Conservation (phyloP, 2,329 filamentous ascomycete species). For the Cercospora citrullina region DNA sequence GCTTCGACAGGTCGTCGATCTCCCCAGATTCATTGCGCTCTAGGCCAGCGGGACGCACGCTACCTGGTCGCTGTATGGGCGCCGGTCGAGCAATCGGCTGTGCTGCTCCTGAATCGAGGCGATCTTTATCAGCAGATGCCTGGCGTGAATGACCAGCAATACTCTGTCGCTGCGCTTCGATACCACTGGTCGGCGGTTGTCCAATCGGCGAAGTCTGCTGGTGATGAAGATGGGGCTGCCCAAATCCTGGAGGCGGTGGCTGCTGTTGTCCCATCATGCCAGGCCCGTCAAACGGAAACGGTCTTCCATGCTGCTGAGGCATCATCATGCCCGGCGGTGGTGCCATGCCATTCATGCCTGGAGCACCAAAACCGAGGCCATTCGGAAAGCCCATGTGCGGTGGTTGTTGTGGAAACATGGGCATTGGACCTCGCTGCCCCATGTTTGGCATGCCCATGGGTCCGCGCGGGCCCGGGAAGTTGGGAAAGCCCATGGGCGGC, state of each 20-base stretch:
- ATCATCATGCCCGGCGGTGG: constrained; percentile 56
- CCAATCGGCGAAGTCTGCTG: constrained; percentile 38
- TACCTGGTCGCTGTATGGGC: constrained; percentile 84
- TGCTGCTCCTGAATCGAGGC: constrained; percentile 61
- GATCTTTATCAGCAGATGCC: constrained; percentile 61
- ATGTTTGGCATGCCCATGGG: constrained; percentile 54
- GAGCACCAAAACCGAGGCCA: constrained; percentile 50
- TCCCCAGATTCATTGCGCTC: constrained; percentile 51
- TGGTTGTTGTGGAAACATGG: constrained; percentile 55
- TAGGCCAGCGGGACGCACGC: constrained; percentile 55
- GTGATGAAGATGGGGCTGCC: constrained; percentile 42
- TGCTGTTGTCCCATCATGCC: constrained; percentile 22
- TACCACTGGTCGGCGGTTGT: constrained; percentile 30
- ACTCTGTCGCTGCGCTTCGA: constrained; percentile 44
- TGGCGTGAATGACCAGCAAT: constrained; percentile 67
- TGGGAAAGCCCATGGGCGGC: constrained; percentile 59
- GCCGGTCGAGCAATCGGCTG: constrained; percentile 79
- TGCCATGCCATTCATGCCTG: constrained; percentile 56
- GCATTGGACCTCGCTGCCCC: constrained; percentile 55
- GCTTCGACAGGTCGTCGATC: constrained; percentile 54
- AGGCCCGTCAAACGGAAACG: constrained; percentile 54
- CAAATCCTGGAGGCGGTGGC: constrained; percentile 54
- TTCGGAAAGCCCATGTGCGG: constrained; percentile 50
- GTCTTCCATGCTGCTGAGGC: constrained; percentile 49
- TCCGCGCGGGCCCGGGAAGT: constrained; percentile 55